phyloP scores from a whole-genome alignment of 495 filamentous ascomycete genomes.

The Annulohypoxylon maeteangense region DNA sequence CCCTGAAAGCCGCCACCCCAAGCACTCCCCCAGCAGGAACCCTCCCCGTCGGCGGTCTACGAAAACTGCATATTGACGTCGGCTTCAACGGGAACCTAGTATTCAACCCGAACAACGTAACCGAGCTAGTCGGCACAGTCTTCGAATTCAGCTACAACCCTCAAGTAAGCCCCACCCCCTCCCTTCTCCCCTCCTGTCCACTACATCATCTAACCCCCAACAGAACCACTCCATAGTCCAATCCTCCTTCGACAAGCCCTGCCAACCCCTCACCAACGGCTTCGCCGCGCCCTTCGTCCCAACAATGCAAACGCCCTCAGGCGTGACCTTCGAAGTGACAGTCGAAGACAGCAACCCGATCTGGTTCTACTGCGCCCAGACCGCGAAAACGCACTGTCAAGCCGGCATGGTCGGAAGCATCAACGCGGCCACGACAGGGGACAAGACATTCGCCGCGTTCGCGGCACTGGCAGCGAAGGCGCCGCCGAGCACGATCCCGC shows the following conservation, averaged over 20 bases:
- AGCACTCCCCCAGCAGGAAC: constrained; percentile 48
- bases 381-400: constrained; percentile 55
- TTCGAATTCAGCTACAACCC: constrained; percentile 55
- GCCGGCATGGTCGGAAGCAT: constrained; percentile 57
- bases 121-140: constrained; percentile 48
- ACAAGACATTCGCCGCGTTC: constrained; percentile 56
- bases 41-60: constrained; percentile 49
- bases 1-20: constrained; percentile 41
- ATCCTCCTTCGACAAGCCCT: constrained; percentile 55
- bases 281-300: constrained; percentile 59
- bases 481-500: constrained; percentile 52
- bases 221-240: constrained; percentile 57
- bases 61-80: constrained; percentile 50
- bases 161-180: constrained; percentile 2
- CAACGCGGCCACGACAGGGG: constrained; percentile 49
- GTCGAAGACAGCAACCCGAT: constrained; percentile 61
- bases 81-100: constrained; percentile 47
- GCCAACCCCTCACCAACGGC: constrained; percentile 51
- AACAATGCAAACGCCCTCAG: constrained; percentile 48
- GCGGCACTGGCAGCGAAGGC: constrained; percentile 48
- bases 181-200: not conserved
- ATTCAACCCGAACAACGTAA: constrained; percentile 53
- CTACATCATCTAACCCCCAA: not conserved
- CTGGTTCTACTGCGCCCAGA: constrained; percentile 70
- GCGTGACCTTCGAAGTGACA: constrained; percentile 55